Evolutionary conservation across 2,329 filamentous ascomycete species (phyloP).

Genomic region (Fusarium sp.): DNA sequence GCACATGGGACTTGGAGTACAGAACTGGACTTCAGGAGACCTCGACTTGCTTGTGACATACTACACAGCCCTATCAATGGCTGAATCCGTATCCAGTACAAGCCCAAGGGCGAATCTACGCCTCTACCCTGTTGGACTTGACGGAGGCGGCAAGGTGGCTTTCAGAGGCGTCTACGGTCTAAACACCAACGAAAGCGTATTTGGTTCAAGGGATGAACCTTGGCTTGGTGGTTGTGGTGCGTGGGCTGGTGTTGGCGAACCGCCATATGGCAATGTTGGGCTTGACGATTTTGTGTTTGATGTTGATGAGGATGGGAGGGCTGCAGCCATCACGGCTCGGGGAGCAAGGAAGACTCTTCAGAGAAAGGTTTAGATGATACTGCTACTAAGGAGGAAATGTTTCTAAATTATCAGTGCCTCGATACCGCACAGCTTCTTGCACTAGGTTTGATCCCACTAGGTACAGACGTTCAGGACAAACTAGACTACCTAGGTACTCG

Average conservation of each 20-base stretch:
- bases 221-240: background rate
- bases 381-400: background rate
- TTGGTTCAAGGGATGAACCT: background rate
- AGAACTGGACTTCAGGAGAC: background rate
- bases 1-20: background rate
- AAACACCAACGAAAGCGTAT: background rate
- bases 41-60: background rate
- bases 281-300: constrained; percentile 17
- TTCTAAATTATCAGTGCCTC: too few species aligned
- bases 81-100: background rate
- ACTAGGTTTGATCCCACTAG: too few species aligned
- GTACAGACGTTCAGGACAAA: too few species aligned
- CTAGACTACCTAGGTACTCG: background rate
- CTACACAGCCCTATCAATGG: background rate
- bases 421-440: too few species aligned
- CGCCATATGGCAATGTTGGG: constrained; percentile 1
- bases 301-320: background rate
- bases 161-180: background rate
- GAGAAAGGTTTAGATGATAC: background rate
- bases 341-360: background rate
- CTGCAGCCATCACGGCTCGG: background rate
- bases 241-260: background rate
- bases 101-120: background rate
- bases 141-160: background rate
- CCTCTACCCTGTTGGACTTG: background rate